A percentile compares a stretch with the other conserved stretches of the same genome.
Evolutionary conservation across 768 basidiomycete genomes (phyloP).

Genomic region (Epithele typhae): DNA sequence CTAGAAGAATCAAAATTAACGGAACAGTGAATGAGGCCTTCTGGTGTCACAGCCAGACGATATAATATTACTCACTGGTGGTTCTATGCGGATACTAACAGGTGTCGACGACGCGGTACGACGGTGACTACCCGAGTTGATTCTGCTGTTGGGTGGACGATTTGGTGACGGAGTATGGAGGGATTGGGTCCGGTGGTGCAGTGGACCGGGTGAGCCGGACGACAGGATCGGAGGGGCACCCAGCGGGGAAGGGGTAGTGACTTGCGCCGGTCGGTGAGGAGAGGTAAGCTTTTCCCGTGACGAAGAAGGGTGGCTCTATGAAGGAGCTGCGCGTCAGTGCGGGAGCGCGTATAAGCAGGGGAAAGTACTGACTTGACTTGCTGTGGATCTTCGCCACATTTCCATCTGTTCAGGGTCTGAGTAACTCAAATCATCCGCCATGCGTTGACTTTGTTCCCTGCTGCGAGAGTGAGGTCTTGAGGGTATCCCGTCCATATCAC

Average conservation of each 20-base stretch:
- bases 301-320: constrained; percentile 9
- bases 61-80: constrained; percentile 24
- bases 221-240: constrained; percentile 2
- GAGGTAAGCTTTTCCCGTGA: constrained; percentile 4
- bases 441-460: constrained; percentile 7
- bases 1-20: too few species aligned
- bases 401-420: constrained; percentile 18
- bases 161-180: constrained; percentile 8
- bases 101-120: constrained; percentile 10
- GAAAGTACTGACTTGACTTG: constrained; percentile 7
- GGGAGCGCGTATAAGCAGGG: neutral
- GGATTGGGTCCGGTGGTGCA: constrained; percentile 12
- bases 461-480: constrained; percentile 1
- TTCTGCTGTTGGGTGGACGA: constrained; percentile 6
- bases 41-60: too few species aligned
- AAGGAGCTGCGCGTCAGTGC: neutral
- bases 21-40: too few species aligned
- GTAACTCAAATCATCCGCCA: constrained; percentile 19
- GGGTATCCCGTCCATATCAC: too few species aligned
- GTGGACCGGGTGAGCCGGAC: constrained; percentile 2
- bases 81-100: constrained; percentile 18
- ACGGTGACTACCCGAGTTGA: constrained; percentile 2
- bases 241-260: constrained; percentile 12
- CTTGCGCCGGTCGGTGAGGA: constrained; percentile 9
- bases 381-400: constrained; percentile 17